Conservation (phyloP, 2,329 filamentous ascomycete species). For the Juglanconis sp. region DNA sequence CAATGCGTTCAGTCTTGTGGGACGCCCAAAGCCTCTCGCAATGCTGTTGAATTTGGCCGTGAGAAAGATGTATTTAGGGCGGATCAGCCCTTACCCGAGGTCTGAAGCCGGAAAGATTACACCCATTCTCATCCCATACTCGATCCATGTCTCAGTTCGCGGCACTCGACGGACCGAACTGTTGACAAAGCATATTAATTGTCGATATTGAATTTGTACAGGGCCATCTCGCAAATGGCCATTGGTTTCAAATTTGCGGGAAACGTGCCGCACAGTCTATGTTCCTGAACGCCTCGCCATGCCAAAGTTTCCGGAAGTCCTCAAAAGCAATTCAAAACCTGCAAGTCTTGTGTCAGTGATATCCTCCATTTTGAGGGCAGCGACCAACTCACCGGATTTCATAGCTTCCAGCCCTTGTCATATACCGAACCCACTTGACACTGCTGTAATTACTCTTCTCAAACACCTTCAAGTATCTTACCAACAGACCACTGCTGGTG, state of each 20-base stretch:
- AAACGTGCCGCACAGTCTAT: not conserved
- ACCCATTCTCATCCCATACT: not conserved
- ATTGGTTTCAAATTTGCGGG: not conserved
- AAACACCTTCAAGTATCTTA: slow-evolving; percentile 96
- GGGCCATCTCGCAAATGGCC: not conserved
- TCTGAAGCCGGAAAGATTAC: not conserved
- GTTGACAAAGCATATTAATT: not conserved
- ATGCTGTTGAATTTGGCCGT: not conserved
- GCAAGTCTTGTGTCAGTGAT: not conserved
- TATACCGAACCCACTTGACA: slow-evolving; percentile 98
- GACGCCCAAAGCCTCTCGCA: not conserved
- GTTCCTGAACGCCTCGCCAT: slow-evolving; percentile 11
- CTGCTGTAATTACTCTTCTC: slow-evolving; percentile 99
- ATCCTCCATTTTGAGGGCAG: slow-evolving; percentile 21
- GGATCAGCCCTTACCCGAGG: no score
- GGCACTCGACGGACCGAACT: not conserved
- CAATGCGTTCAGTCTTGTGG: no score
- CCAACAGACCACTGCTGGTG: slow-evolving; percentile 86
- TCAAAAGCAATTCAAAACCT: slow-evolving; percentile 6
- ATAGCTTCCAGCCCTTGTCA: slow-evolving; percentile 96
- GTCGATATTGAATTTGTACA: not conserved
- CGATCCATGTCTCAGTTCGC: not conserved
- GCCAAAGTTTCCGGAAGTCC: not conserved
- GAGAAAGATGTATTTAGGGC: not conserved
- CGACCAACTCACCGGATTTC: slow-evolving; percentile 69